Evolutionary conservation across 2,329 filamentous ascomycete species (phyloP).

Genomic region (Fusarium sp.): DNA sequence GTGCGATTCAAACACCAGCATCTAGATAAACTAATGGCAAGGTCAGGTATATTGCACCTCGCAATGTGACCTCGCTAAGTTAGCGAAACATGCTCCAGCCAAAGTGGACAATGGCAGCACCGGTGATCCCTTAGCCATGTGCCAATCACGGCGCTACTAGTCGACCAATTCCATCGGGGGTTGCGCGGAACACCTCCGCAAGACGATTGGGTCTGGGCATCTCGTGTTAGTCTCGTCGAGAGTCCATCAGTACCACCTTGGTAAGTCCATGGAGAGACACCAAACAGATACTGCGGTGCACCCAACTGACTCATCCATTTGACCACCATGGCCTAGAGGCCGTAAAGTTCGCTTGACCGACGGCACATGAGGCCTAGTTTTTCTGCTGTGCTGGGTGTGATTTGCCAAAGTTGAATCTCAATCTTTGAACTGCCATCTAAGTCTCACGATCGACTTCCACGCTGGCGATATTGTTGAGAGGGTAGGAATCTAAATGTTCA

Average conservation of each 20-base stretch:
- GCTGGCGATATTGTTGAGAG: not conserved
- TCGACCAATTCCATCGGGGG: not conserved
- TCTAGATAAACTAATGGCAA: conserved; percentile 10
- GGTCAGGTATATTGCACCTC: conserved; percentile 1
- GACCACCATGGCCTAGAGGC: not conserved
- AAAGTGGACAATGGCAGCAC: conserved; percentile 6
- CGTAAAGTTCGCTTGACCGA: not conserved
- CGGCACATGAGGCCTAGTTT: not conserved
- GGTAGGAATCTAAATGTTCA: not conserved
- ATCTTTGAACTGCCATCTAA: not conserved
- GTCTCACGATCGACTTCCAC: not conserved
- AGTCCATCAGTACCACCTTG: not conserved
- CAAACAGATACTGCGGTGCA: not conserved
- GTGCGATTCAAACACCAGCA: conserved; percentile 16
- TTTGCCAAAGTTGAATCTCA: not conserved
- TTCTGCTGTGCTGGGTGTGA: not conserved
- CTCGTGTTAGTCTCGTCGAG: not conserved
- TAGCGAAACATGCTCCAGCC: conserved; percentile 15
- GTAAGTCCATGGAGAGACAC: not conserved
- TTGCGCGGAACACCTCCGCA: conserved; percentile 11
- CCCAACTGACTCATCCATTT: not conserved
- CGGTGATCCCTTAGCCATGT: conserved; percentile 7
- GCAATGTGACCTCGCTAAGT: conserved; percentile 15
- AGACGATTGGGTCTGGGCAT: not conserved
- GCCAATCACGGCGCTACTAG: not conserved